Conservation (phyloP, 495 filamentous ascomycete species). For the Penicillium angulare region DNA sequence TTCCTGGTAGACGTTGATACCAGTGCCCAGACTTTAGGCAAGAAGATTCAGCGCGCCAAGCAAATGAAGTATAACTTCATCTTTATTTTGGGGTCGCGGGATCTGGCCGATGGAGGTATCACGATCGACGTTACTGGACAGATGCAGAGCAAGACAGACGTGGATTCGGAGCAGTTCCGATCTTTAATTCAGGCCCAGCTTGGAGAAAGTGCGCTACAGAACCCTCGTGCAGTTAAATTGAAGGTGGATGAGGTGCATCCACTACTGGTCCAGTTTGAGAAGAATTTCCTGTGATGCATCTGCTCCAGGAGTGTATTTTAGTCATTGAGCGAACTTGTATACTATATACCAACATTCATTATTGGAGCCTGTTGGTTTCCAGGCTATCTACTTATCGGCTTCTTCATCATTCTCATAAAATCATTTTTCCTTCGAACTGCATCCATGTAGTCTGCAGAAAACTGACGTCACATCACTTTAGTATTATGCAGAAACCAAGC, state of each 20-base stretch:
- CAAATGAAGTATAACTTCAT: constrained; percentile 72
- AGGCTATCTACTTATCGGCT: no score
- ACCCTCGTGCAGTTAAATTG: constrained; percentile 39
- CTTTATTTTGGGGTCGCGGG: constrained; percentile 66
- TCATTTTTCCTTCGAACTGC: no score
- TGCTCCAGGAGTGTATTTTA: not conserved
- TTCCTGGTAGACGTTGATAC: constrained; percentile 73
- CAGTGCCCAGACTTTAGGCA: constrained; percentile 55
- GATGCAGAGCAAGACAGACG: constrained; percentile 40
- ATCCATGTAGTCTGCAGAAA: no score
- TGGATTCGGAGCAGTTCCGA: constrained; percentile 26
- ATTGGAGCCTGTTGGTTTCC: no score
- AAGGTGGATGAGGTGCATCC: constrained; percentile 38
- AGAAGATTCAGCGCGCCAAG: constrained; percentile 73
- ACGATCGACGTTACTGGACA: constrained; percentile 48
- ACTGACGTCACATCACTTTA: no score
- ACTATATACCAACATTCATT: constrained; percentile 7
- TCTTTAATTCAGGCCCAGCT: constrained; percentile 28
- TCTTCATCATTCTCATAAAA: no score
- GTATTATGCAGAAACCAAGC: no score
- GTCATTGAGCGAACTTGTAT: constrained; percentile 9
- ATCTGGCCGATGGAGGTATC: constrained; percentile 42
- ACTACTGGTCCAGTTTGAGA: constrained; percentile 41
- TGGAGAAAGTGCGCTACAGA: constrained; percentile 31
- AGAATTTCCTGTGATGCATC: constrained; percentile 28